Base-by-base conservation (phyloP, 2,329 filamentous ascomycete genomes). In the Helminthosporium solani region DNA sequence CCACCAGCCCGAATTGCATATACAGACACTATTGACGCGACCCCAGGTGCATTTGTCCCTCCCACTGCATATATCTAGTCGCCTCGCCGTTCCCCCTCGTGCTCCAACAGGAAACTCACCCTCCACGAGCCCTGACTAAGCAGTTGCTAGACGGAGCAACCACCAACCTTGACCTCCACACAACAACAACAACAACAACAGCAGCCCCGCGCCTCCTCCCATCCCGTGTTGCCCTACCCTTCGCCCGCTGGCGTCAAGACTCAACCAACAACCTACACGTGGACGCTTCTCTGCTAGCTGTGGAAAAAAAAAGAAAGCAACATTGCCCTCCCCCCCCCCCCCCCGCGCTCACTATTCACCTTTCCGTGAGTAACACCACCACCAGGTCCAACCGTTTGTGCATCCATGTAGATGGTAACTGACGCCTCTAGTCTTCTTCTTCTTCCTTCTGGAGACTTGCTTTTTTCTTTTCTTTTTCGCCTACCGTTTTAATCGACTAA, bases 151-250 rank as follows among this genome's bases (percentile, higher is more conserved):
- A 35, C 37, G 20, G 31, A 20, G 19, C 30, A n/a, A 25, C 33
- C 40, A 36, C n/a, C n/a, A n/a, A 34, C 37, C 15, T 16, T 21
- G 27, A 33, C 37, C 39, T n/a, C n/a, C n/a, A n/a, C n/a, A n/a
- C n/a, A n/a, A n/a, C n/a, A 9, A 25, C 23, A 25, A 6, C 23
- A 25, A 25, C 6, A 25, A 5, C 40, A n/a, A n/a, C 44, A 44
- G 42, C 47, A 38, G 31, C 49, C 52, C 49, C 52, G 46, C 52
- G 3, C 19, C 25, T 33, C 41, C n/a, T 48, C 49, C 33, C 47
- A 33, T 37, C 6, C 33, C 27, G 33, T 23, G 18, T 14, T 14
- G 21, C 23, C 35, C 33, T 39, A 16, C 21, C n/a, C n/a, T n/a
- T n/a, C n/a, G n/a, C n/a, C n/a, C n/a, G n/a, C n/a, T n/a, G n/a